Evolutionary conservation across 306 rosid species (phyloP), one percentile per base, ranked within the genome.

Genomic region (Styphnolobium japonicum): DNA sequence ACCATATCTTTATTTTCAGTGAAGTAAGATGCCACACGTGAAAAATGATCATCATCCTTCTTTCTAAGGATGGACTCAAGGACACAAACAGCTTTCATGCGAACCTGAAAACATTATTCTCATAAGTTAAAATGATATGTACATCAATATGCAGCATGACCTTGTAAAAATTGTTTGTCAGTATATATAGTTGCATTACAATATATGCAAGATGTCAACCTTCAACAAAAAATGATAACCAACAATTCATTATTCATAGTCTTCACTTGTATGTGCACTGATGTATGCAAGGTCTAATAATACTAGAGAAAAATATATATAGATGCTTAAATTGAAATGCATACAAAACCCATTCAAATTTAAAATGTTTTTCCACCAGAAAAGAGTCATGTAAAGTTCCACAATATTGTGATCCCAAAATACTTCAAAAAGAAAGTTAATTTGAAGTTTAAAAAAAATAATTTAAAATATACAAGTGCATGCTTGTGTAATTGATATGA

Each of bases 21-120:
- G 66, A 91, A 96, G 84, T 96, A 93, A 46, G 94, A 85, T 82
- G 85, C 90, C 62, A 96, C 80, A 8, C 1, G 67, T 18, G 92
- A 84, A 85, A 93, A 90, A 72, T 85, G 88, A 9, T 87, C 96
- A 43, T 87, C 93, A 55, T 89, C 98, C 84, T 82, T 87, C 86
- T 77, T 93, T 83, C 99, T 89, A 51, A 96, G 83, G 72, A 96
- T 88, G 81, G 99, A 61, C 76, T 96, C 99, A 36, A 96, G 98
- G 73, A 93, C 90, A 79, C 99, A 96, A 52, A 89, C 86, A 82
- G 99, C 97, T 93, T 96, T 96, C 98, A 93, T 91, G 81, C 98
- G 99, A 74, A 91, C 97, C 99, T 95, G 94, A 76, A 74, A 78
- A 83, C 11, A 29, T 60, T 40, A 81, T 63, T 75, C 12, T 15